Evolutionary conservation across 768 basidiomycete genomes (phyloP).

Genomic region (Amanita jacksonii): DNA sequence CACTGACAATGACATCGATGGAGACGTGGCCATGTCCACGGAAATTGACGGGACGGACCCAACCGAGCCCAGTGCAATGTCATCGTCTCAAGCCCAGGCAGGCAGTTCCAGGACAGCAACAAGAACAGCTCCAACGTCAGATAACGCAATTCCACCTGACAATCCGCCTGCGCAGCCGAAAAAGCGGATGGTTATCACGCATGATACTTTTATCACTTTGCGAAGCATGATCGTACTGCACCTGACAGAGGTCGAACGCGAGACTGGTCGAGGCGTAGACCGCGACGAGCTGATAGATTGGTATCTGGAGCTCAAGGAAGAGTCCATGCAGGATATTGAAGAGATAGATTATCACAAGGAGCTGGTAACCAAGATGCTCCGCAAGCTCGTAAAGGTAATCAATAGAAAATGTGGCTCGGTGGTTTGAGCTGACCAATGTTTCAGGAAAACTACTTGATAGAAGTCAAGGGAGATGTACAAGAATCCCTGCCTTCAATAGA

Average conservation of each 20-base stretch:
- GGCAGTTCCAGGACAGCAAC: slow-evolving; percentile 22
- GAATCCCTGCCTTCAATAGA: slow-evolving; percentile 64
- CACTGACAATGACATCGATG: slow-evolving; percentile 30
- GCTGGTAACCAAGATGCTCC: slow-evolving; percentile 81
- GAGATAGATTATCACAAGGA: slow-evolving; percentile 88
- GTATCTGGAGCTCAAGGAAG: slow-evolving; percentile 90
- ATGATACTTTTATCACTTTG: slow-evolving; percentile 88
- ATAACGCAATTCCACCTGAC: slow-evolving; percentile 27
- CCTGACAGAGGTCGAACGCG: slow-evolving; percentile 65
- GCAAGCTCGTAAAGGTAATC: slow-evolving; percentile 86
- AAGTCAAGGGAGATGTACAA: slow-evolving; percentile 75
- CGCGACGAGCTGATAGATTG: slow-evolving; percentile 91
- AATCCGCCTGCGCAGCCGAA: slow-evolving; percentile 39
- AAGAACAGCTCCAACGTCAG: slow-evolving; percentile 30
- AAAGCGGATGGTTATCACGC: slow-evolving; percentile 84
- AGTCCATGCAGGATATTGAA: slow-evolving; percentile 72
- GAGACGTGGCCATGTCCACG: slow-evolving; percentile 54
- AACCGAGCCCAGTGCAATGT: slow-evolving; percentile 40
- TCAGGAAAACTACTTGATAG: slow-evolving; percentile 80
- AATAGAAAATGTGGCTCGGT: slow-evolving; percentile 10
- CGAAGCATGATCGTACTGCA: slow-evolving; percentile 85
- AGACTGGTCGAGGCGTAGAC: slow-evolving; percentile 69
- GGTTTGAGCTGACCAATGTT: slow-evolving; percentile 3
- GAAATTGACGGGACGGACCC: slow-evolving; percentile 46
- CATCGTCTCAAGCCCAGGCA: slow-evolving; percentile 21